Conservation (phyloP, 495 filamentous ascomycete genomes). For the Aspergillus avenaceus region DNA sequence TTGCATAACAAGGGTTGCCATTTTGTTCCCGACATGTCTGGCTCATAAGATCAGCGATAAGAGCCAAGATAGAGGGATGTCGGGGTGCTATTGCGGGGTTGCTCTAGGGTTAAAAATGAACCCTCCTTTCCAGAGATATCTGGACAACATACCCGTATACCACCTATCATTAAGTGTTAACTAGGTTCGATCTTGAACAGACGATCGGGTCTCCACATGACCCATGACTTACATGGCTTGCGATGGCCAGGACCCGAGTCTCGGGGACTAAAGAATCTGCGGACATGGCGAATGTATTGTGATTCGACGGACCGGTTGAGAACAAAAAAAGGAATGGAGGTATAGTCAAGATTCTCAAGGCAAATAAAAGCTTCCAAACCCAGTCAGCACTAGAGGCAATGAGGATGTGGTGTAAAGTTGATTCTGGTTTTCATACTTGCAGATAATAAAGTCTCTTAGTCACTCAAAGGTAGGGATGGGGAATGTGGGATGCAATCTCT, state of each 20-base stretch:
- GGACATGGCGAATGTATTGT: slow-evolving; percentile 19
- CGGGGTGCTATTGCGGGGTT: background rate
- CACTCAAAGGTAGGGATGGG: background rate
- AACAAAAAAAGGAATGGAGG: background rate
- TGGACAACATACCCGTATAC: slow-evolving; percentile 64
- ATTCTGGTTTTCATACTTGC: background rate
- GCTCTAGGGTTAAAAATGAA: too few species aligned
- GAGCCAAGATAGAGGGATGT: background rate
- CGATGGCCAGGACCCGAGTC: slow-evolving; percentile 84
- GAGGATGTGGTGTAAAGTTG: too few species aligned
- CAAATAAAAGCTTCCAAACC: too few species aligned
- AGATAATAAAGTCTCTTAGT: background rate
- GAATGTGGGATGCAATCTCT: background rate
- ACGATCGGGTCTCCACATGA: background rate
- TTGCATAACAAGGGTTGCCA: slow-evolving; percentile 90
- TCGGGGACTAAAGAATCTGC: slow-evolving; percentile 60
- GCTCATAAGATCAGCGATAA: background rate
- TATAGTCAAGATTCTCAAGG: too few species aligned
- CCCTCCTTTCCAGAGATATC: too few species aligned
- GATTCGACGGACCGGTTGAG: background rate
- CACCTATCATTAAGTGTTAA: slow-evolving; percentile 49
- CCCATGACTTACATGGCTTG: slow-evolving; percentile 84
- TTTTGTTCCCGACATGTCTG: slow-evolving; percentile 96
- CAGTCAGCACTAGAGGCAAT: too few species aligned
- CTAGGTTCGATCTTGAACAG: background rate